Evolutionary conservation across 176 grass and related monocot species (phyloP).

Genomic region (Zoysia japonica): DNA sequence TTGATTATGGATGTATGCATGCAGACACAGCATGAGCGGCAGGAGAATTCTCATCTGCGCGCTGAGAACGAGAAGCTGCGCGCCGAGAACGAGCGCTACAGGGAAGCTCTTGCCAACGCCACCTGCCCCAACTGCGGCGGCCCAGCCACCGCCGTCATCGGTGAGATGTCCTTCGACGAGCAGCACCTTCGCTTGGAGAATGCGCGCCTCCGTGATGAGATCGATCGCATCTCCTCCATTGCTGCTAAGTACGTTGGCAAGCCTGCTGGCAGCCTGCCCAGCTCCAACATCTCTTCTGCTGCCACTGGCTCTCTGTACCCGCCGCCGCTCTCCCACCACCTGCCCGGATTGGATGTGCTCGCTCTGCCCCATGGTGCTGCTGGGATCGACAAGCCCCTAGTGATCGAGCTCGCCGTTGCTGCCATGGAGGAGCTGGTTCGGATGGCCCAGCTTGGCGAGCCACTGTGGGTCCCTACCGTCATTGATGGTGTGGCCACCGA

Average conservation of each 20-base stretch:
- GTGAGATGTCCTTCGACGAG: slow-evolving; percentile 94
- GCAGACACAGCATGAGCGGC: slow-evolving; percentile 83
- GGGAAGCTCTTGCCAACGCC: slow-evolving; percentile 65
- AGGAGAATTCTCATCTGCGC: slow-evolving; percentile 71
- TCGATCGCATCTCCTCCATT: slow-evolving; percentile 84
- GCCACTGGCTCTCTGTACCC: slow-evolving; percentile 31
- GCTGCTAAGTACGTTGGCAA: slow-evolving; percentile 85
- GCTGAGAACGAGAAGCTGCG: slow-evolving; percentile 78
- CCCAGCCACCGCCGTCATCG: slow-evolving; percentile 47
- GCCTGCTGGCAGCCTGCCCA: not conserved
- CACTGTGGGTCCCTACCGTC: slow-evolving; percentile 56
- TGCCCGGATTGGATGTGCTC: slow-evolving; percentile 42
- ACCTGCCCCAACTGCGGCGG: slow-evolving; percentile 90
- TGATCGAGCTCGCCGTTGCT: slow-evolving; percentile 86
- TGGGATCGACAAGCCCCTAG: slow-evolving; percentile 68
- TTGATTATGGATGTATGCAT: not conserved
- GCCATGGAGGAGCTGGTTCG: slow-evolving; percentile 86
- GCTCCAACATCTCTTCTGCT: not conserved
- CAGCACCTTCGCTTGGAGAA: slow-evolving; percentile 87
- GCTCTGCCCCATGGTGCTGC: slow-evolving; percentile 15
- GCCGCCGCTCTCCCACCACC: slow-evolving; percentile 48
- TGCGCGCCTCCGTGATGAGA: slow-evolving; percentile 74
- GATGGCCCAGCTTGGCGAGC: slow-evolving; percentile 73
- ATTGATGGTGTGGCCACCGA: slow-evolving; percentile 29
- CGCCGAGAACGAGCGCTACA: slow-evolving; percentile 78